A percentile compares a stretch with the other conserved stretches of the same genome.
These are phyloP conservation scores for Crithidia mellificae DNA, from an alignment of 208 protist species.

Conservation along the genomic window DNA sequence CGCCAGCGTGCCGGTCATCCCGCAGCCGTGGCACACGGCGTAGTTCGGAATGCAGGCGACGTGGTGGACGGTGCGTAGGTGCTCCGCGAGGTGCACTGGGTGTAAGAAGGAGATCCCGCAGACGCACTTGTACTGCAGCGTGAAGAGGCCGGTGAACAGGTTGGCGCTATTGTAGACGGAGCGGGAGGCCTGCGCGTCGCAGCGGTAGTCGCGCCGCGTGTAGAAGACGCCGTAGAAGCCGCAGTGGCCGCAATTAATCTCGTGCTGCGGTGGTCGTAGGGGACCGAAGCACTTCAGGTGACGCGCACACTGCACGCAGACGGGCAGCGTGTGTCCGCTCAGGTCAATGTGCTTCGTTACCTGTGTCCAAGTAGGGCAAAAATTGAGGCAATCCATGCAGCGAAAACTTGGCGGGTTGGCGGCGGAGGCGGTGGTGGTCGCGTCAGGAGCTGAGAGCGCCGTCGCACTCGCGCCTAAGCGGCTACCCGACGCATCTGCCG, in stretches of 20 bases:
- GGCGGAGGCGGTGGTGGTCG: not conserved
- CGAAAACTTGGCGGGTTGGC: conserved; percentile 30
- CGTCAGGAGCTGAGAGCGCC: not conserved
- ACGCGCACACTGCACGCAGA: conserved; percentile 53
- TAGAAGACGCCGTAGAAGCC: conserved; percentile 75
- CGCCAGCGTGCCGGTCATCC: conserved; percentile 29
- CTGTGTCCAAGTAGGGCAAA: conserved; percentile 66
- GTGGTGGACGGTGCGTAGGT: conserved; percentile 57
- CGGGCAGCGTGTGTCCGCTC: conserved; percentile 55
- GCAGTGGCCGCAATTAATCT: conserved; percentile 43
- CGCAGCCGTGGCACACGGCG: conserved; percentile 53
- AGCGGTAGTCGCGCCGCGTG: conserved; percentile 53
- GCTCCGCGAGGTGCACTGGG: conserved; percentile 55
- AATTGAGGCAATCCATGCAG: conserved; percentile 67
- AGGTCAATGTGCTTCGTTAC: conserved; percentile 67
- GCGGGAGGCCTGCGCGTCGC: conserved; percentile 28
- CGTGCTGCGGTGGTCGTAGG: conserved; percentile 52
- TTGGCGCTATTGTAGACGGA: conserved; percentile 39
- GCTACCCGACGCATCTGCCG: not conserved
- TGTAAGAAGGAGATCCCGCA: conserved; percentile 65
- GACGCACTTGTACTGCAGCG: conserved; percentile 66
- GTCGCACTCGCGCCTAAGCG: not conserved
- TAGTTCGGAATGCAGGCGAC: conserved; percentile 37
- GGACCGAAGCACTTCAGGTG: conserved; percentile 69
- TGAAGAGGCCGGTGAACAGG: conserved; percentile 46